These are phyloP conservation scores for Aotearoamyces nothofagi DNA, from an alignment of 2,329 filamentous ascomycete species.

Conservation along the genomic window DNA sequence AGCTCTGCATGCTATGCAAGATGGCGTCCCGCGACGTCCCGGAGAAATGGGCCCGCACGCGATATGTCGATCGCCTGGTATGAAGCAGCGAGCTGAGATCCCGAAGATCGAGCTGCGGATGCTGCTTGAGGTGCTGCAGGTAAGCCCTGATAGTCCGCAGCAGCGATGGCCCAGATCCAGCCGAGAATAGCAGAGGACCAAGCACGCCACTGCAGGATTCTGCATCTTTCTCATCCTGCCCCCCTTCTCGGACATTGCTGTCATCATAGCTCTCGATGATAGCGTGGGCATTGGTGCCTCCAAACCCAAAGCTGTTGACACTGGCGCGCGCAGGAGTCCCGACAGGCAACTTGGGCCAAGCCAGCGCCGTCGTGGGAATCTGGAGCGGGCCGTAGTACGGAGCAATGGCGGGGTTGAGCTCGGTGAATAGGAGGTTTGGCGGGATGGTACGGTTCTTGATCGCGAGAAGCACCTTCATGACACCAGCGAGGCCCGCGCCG, in stretches of 20 bases:
- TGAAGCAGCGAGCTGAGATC: background rate
- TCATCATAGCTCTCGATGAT: conserved; percentile 14
- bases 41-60: background rate
- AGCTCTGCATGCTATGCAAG: background rate
- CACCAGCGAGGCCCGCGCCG: conserved; percentile 4
- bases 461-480: conserved; percentile 5
- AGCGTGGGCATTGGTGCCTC: conserved; percentile 30
- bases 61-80: background rate
- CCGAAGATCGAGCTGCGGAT: background rate
- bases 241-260: too few species aligned
- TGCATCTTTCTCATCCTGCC: conserved; percentile 6
- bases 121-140: background rate
- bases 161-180: background rate
- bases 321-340: conserved; percentile 7
- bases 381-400: conserved; percentile 9
- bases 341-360: conserved; percentile 9
- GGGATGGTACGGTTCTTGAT: conserved; percentile 20
- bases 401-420: conserved; percentile 7
- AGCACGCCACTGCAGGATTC: conserved; percentile 5
- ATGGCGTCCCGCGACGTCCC: background rate
- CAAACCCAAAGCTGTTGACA: conserved; percentile 24
- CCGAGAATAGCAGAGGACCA: conserved; percentile 4
- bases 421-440: conserved; percentile 22
- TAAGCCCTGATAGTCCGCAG: background rate
- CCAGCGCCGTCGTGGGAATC: conserved; percentile 4